Base-by-base conservation (phyloP, 2,329 filamentous ascomycete genomes). In the Domatiomyces catenatus region DNA sequence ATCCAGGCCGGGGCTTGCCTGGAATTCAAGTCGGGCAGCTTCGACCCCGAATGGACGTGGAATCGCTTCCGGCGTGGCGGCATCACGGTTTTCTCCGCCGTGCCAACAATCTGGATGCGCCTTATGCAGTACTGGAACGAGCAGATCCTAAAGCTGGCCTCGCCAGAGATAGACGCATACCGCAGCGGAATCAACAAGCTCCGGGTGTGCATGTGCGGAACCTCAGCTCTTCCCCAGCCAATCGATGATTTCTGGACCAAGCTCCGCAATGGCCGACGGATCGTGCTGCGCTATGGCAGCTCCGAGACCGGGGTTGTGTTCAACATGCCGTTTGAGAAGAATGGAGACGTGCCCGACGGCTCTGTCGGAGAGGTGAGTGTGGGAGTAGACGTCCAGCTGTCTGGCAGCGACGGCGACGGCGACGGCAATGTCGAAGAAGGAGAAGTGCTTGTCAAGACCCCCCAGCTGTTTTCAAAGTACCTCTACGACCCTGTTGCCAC, bases 161-260 rank as follows among this genome's bases (percentile, higher is more conserved):
- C 48, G 3, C 48, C 52, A 2, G 47, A 61, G 42, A 54, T 53
- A 1, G 54, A 60, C 22, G 60, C 64, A 42, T 76, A 74, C 59
- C 61, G 71, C 24, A 62, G 64, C 8, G 73, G 69, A 1, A 69
- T 69, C 24, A 58, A 52, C 8, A 53, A 52, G 15, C 51, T 61
- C 53, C 55, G 55, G 46, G 51, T 50, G 6, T 59, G 56, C 44
- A 39, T 61, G 17, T 61, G 63, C 18, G 64, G 64, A 1, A 75
- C 72, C 0, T 72, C 69, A 2, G 73, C 73, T 0, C 54, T 75
- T 39, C 73, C 72, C 2, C 67, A 68, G 48, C 71, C 72, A 1
- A 68, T 76, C 42, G 69, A 69, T n/a, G 66, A 74, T 42, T 75
- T 74, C 56, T 75, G 73, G 73, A 65, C 65, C 2, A 58, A 61